These are phyloP conservation scores for Climacium dendroides DNA, from an alignment of 225 moss, liverwort and hornwort genomes.

Conservation along the genomic window DNA sequence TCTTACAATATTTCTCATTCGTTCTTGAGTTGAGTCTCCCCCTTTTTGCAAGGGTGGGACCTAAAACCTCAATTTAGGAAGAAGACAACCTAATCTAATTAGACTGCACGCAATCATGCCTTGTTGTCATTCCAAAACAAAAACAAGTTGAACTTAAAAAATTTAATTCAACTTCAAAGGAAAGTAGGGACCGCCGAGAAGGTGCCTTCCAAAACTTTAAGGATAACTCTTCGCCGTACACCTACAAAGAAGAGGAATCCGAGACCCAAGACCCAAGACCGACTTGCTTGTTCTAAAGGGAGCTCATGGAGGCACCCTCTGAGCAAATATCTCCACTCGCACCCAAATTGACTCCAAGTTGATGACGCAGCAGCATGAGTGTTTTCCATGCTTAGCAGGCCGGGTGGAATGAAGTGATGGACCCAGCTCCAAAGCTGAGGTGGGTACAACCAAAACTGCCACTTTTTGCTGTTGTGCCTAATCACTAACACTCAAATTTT, in stretches of 20 bases:
- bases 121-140: background rate
- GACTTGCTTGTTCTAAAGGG: background rate
- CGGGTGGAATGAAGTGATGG: too few relatives aligned
- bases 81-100: background rate
- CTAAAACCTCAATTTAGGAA: too few relatives aligned
- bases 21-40: background rate
- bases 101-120: background rate
- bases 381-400: background rate
- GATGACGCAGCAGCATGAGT: too few relatives aligned
- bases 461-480: background rate
- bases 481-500: background rate
- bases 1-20: background rate
- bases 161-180: background rate
- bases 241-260: fast-evolving
- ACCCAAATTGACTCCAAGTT: background rate
- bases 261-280: too few relatives aligned
- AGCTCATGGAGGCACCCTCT: background rate
- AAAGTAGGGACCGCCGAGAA: background rate
- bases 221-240: background rate
- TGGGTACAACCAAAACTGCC: too few relatives aligned
- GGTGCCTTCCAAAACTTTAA: background rate
- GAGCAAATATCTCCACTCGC: background rate
- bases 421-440: background rate
- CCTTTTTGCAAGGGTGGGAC: background rate
- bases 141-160: background rate